Percentiles rank a stretch among this genome's conserved stretches.
These are phyloP conservation scores for Escallonia rubra DNA, from an alignment of 129 eudicot genomes.

Conservation along the genomic window DNA sequence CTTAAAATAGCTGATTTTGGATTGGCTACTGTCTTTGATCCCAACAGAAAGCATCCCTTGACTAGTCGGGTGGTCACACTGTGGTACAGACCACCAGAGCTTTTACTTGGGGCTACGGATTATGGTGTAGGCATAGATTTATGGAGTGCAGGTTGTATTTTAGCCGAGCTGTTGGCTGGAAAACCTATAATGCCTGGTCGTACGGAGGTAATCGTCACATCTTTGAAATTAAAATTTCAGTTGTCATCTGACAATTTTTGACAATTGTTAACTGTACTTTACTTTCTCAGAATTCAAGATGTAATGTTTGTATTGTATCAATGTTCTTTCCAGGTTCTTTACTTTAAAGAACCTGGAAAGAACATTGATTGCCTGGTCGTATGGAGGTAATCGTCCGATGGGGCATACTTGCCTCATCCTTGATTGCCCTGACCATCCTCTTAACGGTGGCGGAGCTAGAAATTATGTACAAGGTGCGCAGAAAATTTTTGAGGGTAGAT, in stretches of 20 bases:
- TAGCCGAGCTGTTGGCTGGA: conserved; percentile 90
- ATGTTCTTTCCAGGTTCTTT: too few species aligned
- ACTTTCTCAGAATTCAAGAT: too few species aligned
- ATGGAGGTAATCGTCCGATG: too few species aligned
- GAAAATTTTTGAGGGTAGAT: too few species aligned
- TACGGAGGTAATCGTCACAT: conserved; percentile 60
- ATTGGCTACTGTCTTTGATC: conserved; percentile 69
- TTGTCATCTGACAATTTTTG: neutral
- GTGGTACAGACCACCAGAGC: conserved; percentile 98
- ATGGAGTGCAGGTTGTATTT: conserved; percentile 98
- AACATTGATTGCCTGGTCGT: too few species aligned
- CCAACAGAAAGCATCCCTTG: conserved; percentile 73
- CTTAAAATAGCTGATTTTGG: conserved; percentile 94
- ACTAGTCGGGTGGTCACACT: conserved; percentile 96
- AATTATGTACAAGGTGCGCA: too few species aligned
- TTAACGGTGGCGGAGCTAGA: too few species aligned
- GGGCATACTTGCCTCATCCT: too few species aligned
- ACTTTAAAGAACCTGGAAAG: too few species aligned
- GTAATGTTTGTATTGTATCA: too few species aligned
- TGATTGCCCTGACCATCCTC: too few species aligned
- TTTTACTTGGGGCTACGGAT: conserved; percentile 86
- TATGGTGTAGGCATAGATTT: conserved; percentile 82
- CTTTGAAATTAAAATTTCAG: neutral
- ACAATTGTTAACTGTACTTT: neutral
- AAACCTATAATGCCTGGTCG: conserved; percentile 99